Conservation (phyloP, 805 yeast species). For the Metschnikowia aberdeeniae region DNA sequence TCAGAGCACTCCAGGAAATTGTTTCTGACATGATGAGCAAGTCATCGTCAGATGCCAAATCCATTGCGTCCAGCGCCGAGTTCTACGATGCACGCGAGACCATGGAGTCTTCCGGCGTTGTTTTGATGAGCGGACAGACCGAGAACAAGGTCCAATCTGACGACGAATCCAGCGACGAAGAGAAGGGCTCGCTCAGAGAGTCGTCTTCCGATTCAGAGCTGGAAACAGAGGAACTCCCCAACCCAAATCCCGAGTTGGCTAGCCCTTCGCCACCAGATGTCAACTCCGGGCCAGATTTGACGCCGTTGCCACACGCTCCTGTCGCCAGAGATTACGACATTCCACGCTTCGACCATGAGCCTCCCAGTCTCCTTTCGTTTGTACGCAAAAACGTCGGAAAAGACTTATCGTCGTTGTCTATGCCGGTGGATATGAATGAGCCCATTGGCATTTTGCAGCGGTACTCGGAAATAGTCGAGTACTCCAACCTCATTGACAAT, state of each 20-base stretch:
- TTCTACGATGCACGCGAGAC: constrained; percentile 64
- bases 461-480: constrained; percentile 77
- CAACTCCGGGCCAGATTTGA: constrained; percentile 38
- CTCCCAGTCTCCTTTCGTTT: constrained; percentile 78
- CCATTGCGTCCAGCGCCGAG: constrained; percentile 30
- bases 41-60: constrained; percentile 21
- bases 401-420: constrained; percentile 76
- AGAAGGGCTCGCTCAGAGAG: constrained; percentile 17
- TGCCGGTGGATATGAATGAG: constrained; percentile 94
- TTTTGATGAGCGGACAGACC: constrained; percentile 35
- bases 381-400: constrained; percentile 90
- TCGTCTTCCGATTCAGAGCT: constrained; percentile 17
- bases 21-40: constrained; percentile 4
- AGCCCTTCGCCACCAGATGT: background rate
- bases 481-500: constrained; percentile 58
- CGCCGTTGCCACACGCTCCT: constrained; percentile 57
- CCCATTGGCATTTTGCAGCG: constrained; percentile 81
- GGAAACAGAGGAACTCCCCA: constrained; percentile 13
- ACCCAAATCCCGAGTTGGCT: constrained; percentile 2
- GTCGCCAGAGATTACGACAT: constrained; percentile 58
- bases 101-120: constrained; percentile 53
- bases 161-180: constrained; percentile 20
- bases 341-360: constrained; percentile 54
- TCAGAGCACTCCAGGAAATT: background rate
- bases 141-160: constrained; percentile 9